phyloP scores from a whole-genome alignment of 371 early-diverging fungal genomes.

The Rhizopus microsporus region DNA sequence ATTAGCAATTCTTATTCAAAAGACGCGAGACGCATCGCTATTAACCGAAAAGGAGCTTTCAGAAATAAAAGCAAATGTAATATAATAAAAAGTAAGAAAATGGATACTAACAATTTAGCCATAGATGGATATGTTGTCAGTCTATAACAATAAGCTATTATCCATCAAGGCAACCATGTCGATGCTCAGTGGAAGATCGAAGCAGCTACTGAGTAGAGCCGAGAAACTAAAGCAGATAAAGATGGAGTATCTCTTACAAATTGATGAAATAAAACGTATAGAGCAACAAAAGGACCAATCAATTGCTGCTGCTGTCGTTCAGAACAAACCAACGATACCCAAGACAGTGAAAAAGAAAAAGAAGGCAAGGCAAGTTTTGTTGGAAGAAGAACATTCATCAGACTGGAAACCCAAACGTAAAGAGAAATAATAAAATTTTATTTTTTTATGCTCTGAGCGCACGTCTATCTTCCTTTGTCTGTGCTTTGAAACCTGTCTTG shows the following conservation, averaged over 20 bases:
- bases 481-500: conserved; percentile 98
- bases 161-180: conserved; percentile 42
- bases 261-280: conserved; percentile 35
- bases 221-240: conserved; percentile 33
- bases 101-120: background rate
- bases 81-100: background rate
- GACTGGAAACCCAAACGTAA: conserved; percentile 25
- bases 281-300: conserved; percentile 40
- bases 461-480: conserved; percentile 69
- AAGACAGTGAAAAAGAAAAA: conserved; percentile 31
- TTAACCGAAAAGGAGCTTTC: conserved; percentile 16
- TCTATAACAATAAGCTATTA: conserved; percentile 39
- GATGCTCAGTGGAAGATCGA: conserved; percentile 34
- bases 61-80: conserved; percentile 25
- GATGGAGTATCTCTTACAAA: conserved; percentile 31
- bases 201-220: conserved; percentile 33
- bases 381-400: conserved; percentile 17
- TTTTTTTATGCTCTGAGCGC: conserved; percentile 44
- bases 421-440: background rate
- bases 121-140: conserved; percentile 41
- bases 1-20: conserved; percentile 6
- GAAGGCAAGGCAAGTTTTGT: conserved; percentile 29
- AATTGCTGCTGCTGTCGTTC: conserved; percentile 27
- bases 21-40: conserved; percentile 3
- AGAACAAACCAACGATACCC: conserved; percentile 1